These are phyloP conservation scores for Allantophomopsis lycopodina DNA, from an alignment of 2,329 filamentous ascomycete genomes.

Conservation along the genomic window DNA sequence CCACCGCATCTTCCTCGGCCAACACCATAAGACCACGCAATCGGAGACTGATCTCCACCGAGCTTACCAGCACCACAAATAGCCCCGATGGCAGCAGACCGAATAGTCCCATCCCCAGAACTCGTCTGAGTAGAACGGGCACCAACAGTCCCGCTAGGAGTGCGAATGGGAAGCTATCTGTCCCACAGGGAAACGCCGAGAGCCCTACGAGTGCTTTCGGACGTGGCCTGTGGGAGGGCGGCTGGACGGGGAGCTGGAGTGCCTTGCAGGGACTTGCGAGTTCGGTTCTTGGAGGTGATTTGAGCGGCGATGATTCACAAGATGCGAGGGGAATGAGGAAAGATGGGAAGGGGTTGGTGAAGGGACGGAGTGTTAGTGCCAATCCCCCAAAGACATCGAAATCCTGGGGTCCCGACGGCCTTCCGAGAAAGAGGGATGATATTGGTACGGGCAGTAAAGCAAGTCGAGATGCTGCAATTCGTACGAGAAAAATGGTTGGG, in stretches of 20 bases:
- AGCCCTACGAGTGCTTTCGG: slow-evolving; percentile 6
- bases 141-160: not conserved
- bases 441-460: slow-evolving; percentile 39
- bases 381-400: slow-evolving; percentile 5
- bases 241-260: slow-evolving; percentile 17
- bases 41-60: slow-evolving; percentile 13
- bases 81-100: slow-evolving; percentile 27
- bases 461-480: slow-evolving; percentile 38
- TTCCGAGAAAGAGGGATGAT: slow-evolving; percentile 6
- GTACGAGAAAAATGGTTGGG: slow-evolving; percentile 40
- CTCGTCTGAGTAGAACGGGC: slow-evolving; percentile 18
- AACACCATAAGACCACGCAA: slow-evolving; percentile 3
- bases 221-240: slow-evolving; percentile 8
- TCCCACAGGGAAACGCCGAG: slow-evolving; percentile 2
- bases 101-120: slow-evolving; percentile 33
- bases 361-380: not conserved
- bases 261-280: slow-evolving; percentile 17
- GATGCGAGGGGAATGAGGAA: slow-evolving; percentile 3
- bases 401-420: slow-evolving; percentile 14
- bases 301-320: not conserved
- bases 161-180: slow-evolving; percentile 5
- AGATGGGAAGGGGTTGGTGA: slow-evolving; percentile 4
- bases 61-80: slow-evolving; percentile 14
- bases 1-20: no score
- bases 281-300: slow-evolving; percentile 16